phyloP scores from a whole-genome alignment of 768 basidiomycete genomes.

The Boletellus sp. region DNA sequence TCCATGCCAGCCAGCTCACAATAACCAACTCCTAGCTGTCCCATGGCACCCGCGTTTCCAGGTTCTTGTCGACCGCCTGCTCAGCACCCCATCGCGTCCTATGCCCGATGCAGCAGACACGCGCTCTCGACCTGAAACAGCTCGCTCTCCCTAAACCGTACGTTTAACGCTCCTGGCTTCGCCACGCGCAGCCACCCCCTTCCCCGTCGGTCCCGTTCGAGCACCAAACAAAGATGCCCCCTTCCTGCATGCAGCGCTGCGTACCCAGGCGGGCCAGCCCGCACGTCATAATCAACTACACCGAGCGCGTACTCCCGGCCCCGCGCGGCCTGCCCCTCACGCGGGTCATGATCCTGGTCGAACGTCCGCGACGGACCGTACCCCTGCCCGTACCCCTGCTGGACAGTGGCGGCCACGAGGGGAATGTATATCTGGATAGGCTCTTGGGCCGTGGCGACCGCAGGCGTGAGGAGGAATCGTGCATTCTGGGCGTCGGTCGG shows the following conservation, averaged over 20 bases:
- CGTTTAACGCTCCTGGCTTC: slow-evolving; percentile 17
- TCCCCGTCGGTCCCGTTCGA: slow-evolving; percentile 20
- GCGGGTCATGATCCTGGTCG: slow-evolving; percentile 4
- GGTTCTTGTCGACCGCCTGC: too few species aligned
- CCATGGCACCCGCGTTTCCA: too few species aligned
- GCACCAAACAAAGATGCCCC: slow-evolving; percentile 20
- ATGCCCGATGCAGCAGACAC: slow-evolving; percentile 20
- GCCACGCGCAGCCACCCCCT: slow-evolving; percentile 20
- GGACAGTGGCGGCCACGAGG: background rate
- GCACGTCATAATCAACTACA: slow-evolving; percentile 22
- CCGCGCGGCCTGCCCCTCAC: slow-evolving; percentile 3
- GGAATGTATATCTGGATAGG: slow-evolving; percentile 18
- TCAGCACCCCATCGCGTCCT: too few species aligned
- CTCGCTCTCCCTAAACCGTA: slow-evolving; percentile 25
- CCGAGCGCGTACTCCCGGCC: slow-evolving; percentile 19
- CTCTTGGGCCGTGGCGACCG: slow-evolving; percentile 16
- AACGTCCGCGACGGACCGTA: slow-evolving; percentile 5
- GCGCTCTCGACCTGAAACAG: slow-evolving; percentile 17
- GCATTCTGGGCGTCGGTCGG: slow-evolving; percentile 8
- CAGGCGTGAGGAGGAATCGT: slow-evolving; percentile 19
- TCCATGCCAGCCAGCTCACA: too few species aligned
- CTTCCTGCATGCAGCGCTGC: slow-evolving; percentile 18
- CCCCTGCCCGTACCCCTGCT: background rate
- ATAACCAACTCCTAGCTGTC: too few species aligned
- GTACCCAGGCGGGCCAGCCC: slow-evolving; percentile 19